Evolutionary conservation across 148 eudicot genomes (phyloP), one percentile per base, ranked within the genome.

Genomic region (Silene latifolia): DNA sequence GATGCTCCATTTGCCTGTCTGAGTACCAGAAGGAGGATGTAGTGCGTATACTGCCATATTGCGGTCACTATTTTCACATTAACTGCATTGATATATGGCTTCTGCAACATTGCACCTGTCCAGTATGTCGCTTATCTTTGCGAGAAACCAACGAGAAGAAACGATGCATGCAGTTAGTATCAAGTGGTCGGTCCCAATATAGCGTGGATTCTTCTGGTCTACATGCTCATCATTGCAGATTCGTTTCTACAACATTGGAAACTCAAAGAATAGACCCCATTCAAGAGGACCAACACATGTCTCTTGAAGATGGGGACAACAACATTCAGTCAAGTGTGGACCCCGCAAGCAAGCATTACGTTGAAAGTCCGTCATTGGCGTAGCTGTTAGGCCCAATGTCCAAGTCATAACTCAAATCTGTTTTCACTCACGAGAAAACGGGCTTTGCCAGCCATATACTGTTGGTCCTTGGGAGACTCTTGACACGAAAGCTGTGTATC

Each of bases 81-180:
- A 82, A 79, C 46, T 91, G 98, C 82, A 87, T 93, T 54, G 98
- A 88, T 81, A 80, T 88, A 74, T 93, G 98, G 98, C 85, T 93
- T 51, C 89, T 87, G 51, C 94, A 91, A 74, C 90, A 91, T 74
- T 88, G 90, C 69, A 93, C 98, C 58, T 93, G 98, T 65, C 98
- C 98, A 4, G 91, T 93, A 63, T 93, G 98, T 64, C 87, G 98
- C 18, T 76, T 91, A 39, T 93, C 98, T 0, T 80, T 93, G 71
- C 93, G 95, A 3, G 98, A 88, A 32, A 62, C 76, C 27, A 80
- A 80, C 69, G 93, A 89, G 74, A 90, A 85, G 78, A 89, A 89
- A 77, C 83, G 91, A 61, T 82, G 83, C 35, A 85, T 90, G 92
- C 97, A 87, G 67, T 88, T 92, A 4, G 62, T 92, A 80, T 84